Conservation (phyloP, 257 asterid genomes). For the Echites panduratus region DNA sequence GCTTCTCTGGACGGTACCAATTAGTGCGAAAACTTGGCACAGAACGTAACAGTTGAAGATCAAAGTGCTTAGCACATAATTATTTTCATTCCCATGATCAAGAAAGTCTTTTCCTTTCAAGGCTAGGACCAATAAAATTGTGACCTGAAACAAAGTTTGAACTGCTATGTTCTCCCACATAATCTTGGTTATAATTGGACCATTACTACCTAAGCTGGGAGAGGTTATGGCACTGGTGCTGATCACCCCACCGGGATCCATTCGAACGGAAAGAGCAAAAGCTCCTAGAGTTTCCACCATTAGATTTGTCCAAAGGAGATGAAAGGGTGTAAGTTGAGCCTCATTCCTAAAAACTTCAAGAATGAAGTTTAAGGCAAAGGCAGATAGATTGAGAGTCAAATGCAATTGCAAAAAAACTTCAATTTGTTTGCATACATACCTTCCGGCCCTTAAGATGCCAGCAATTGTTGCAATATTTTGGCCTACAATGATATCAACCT, state of each 20-base stretch:
- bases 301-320: conserved; percentile 40
- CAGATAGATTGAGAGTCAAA: conserved; percentile 28
- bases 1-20: conserved; percentile 13
- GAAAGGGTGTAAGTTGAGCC: conserved; percentile 21
- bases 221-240: not conserved
- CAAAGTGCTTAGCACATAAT: conserved; percentile 18
- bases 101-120: conserved; percentile 23
- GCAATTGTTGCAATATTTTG: conserved; percentile 17
- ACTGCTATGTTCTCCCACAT: conserved; percentile 26
- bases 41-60: conserved; percentile 28
- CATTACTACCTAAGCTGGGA: conserved; percentile 2
- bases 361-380: conserved; percentile 29
- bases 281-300: conserved; percentile 30
- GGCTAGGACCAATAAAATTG: conserved; percentile 14
- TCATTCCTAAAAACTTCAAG: conserved; percentile 11
- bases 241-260: not conserved
- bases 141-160: conserved; percentile 29
- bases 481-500: conserved; percentile 19
- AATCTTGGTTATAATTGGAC: conserved; percentile 21
- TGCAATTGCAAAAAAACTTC: conserved; percentile 29
- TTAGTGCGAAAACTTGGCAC: conserved; percentile 35
- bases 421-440: conserved; percentile 19
- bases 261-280: conserved; percentile 22
- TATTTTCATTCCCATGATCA: conserved; percentile 7
- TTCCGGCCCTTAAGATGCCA: conserved; percentile 27